Evolutionary conservation across 352 stramenopile genomes (phyloP).

Genomic region (Phytopythium oedochilum): DNA sequence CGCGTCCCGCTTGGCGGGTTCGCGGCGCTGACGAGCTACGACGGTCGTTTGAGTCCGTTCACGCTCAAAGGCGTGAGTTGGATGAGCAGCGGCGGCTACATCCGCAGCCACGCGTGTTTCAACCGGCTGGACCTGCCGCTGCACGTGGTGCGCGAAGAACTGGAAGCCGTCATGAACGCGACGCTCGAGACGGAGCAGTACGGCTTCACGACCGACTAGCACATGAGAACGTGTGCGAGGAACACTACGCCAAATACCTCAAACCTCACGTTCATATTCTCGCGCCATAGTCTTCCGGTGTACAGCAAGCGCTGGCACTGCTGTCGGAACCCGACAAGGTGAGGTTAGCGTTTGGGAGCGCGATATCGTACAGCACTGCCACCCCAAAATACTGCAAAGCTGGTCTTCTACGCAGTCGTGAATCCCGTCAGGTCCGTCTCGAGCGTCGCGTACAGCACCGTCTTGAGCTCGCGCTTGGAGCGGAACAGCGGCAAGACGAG

Average conservation of each 20-base stretch:
- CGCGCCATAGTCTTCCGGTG: background rate
- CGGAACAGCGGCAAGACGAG: conserved; percentile 95
- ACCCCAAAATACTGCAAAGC: background rate
- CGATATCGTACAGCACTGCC: background rate
- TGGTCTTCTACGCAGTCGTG: conserved; percentile 39
- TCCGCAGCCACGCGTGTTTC: conserved; percentile 60
- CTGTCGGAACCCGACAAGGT: too few species aligned
- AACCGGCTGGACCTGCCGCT: conserved; percentile 92
- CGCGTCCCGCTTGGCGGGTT: conserved; percentile 50
- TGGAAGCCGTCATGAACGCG: conserved; percentile 42
- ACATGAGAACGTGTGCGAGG: conserved; percentile 26
- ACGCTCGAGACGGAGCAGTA: conserved; percentile 47
- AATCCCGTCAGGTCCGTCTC: conserved; percentile 70
- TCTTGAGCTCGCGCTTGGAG: conserved; percentile 80
- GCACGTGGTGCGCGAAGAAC: conserved; percentile 84
- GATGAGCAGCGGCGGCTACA: conserved; percentile 33
- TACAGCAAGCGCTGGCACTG: too few species aligned
- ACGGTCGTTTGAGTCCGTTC: conserved; percentile 43
- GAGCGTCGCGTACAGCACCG: conserved; percentile 52
- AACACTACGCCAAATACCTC: conserved; percentile 39
- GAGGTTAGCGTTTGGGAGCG: background rate
- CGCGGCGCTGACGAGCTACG: conserved; percentile 37
- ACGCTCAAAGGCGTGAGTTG: conserved; percentile 37
- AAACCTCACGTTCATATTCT: conserved; percentile 19
- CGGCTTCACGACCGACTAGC: conserved; percentile 56